Percentiles rank a stretch among this genome's conserved stretches.
Evolutionary conservation across 441 rosid species (phyloP).

Genomic region (Melianthus villosus): DNA sequence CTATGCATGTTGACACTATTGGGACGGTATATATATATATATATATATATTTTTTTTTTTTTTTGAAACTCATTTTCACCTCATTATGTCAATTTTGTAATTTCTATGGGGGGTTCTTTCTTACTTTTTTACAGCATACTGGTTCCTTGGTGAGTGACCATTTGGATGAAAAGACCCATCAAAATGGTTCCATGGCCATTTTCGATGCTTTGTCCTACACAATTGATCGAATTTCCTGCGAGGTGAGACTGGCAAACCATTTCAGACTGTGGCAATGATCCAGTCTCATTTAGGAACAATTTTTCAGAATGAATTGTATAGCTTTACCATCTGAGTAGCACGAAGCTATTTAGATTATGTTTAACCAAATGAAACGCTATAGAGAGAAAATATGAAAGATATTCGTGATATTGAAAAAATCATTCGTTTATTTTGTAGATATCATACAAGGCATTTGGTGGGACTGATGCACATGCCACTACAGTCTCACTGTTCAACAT

Average conservation of each 20-base stretch:
- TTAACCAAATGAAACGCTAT: too few relatives aligned
- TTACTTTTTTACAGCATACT: too few relatives aligned
- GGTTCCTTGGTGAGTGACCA: slow-evolving; percentile 9
- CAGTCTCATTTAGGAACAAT: too few relatives aligned
- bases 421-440: too few relatives aligned
- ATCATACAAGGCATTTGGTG: slow-evolving; percentile 47
- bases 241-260: too few relatives aligned
- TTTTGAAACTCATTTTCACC: not conserved
- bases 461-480: slow-evolving; percentile 55
- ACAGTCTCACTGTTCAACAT: slow-evolving; percentile 46
- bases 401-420: too few relatives aligned
- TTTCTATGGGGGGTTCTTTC: too few relatives aligned
- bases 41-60: not conserved
- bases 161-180: slow-evolving; percentile 21
- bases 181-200: slow-evolving; percentile 17
- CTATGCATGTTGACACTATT: not conserved
- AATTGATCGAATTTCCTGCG: slow-evolving; percentile 35
- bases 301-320: too few relatives aligned
- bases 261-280: too few relatives aligned
- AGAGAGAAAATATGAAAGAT: too few relatives aligned
- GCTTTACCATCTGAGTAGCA: too few relatives aligned
- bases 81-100: slow-evolving; percentile 2
- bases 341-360: too few relatives aligned
- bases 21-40: not conserved
- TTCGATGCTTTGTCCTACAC: slow-evolving; percentile 24